Evolutionary conservation across 2,329 filamentous ascomycete species (phyloP).

Genomic region (Beauveria australis): DNA sequence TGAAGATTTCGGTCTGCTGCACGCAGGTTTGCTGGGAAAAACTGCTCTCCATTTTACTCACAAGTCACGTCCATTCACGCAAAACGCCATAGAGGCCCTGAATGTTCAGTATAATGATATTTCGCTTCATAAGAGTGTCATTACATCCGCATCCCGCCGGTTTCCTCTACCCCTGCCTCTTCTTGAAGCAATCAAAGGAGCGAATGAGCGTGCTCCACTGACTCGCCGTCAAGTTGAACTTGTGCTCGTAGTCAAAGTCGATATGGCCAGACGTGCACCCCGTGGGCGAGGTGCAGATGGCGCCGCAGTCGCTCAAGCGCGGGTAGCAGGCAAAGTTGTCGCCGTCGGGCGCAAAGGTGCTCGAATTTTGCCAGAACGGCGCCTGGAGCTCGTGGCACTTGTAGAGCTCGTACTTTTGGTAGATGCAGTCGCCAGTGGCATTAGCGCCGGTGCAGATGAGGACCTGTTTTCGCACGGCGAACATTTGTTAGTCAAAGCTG

Average conservation of each 20-base stretch:
- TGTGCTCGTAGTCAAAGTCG: constrained; percentile 36
- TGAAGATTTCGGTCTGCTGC: background rate
- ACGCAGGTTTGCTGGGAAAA: background rate
- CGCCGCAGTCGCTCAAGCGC: constrained; percentile 31
- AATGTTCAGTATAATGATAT: background rate
- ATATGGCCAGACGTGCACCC: constrained; percentile 45
- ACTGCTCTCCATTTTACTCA: background rate
- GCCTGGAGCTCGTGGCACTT: constrained; percentile 37
- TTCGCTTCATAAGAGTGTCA: background rate
- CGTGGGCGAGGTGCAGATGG: constrained; percentile 40
- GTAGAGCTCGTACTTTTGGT: constrained; percentile 34
- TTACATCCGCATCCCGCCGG: background rate
- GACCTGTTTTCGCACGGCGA: constrained; percentile 25
- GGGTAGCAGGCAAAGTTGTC: constrained; percentile 42
- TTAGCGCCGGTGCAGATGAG: constrained; percentile 43
- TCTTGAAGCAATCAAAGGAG: constrained; percentile 26
- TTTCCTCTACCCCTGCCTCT: background rate
- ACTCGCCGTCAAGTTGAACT: constrained; percentile 38
- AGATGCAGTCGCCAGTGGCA: constrained; percentile 37
- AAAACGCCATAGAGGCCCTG: background rate
- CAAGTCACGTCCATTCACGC: background rate
- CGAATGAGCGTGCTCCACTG: constrained; percentile 33
- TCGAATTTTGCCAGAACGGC: constrained; percentile 32
- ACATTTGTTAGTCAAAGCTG: background rate
- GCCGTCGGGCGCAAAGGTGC: constrained; percentile 43